Base-by-base conservation (phyloP, 352 stramenopile species). In the Albugo laibachii region DNA sequence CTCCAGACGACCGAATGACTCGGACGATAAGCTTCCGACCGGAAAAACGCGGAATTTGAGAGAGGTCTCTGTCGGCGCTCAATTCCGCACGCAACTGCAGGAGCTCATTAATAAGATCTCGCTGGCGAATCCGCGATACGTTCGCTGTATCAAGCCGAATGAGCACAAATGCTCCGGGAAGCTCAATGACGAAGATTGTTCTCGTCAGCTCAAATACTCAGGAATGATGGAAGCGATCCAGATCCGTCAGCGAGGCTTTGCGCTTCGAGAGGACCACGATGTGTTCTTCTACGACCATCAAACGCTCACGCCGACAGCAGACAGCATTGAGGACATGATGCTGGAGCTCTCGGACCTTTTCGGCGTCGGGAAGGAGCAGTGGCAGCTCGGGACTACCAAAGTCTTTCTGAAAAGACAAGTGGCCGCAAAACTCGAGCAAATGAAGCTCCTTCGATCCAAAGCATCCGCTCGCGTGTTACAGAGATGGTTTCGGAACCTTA, bases 221-320 rank as follows among this genome's bases (percentile, higher is more conserved):
- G 81, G 81, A 35, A 93, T 93, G 80, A 92, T 93, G 78, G 80
- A 93, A 48, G 78, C 80, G 11, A 92, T 93, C 44, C 78, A 93
- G 54, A 93, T 93, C 41, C 80, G 80, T 41, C 80, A 92, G 55
- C 75, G 74, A 36, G 80, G 80, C 13, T 93, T 93, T 57, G 80
- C 77, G 27, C 51, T 93, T 15, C 75, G 80, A 12, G 80, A 93
- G 47, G 80, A 93, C 36, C 80, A 93, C 54, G 80, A 93, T 45
- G 78, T 89, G 20, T 93, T 93, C 53, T 93, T 93, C 52, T 92
- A 93, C 49, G 78, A 93, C 53, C 92, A 88, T 42, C 75, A 91
- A 45, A 72, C 70, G n/a, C 55, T 93, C 14, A 73, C 74, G 1
- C 80, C 80, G n/a, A 62, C 83, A 12, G 75, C 78, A 0, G 76